Conservation (phyloP, 768 basidiomycete genomes). For the Tricholoma flavovirens region DNA sequence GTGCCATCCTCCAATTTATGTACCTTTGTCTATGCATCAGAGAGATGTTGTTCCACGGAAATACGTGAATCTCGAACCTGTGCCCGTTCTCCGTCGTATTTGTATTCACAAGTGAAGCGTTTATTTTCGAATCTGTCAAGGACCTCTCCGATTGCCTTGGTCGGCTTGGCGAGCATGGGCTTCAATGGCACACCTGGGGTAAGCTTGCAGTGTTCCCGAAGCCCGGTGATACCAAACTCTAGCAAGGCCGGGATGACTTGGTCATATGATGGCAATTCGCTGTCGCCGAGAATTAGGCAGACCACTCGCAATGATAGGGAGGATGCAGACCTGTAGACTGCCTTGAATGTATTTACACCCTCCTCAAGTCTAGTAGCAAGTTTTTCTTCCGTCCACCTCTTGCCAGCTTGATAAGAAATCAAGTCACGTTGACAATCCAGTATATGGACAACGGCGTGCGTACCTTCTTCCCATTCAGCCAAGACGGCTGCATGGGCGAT, state of each 20-base stretch:
- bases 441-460: not conserved
- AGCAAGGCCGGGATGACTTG: conserved; percentile 87
- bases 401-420: conserved; percentile 42
- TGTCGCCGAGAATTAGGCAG: conserved; percentile 22
- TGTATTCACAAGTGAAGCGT: conserved; percentile 97
- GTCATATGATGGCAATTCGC: conserved; percentile 92
- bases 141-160: conserved; percentile 97
- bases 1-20: conserved; percentile 79
- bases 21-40: conserved; percentile 41
- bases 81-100: conserved; percentile 97
- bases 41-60: not conserved
- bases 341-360: conserved; percentile 72
- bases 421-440: conserved; percentile 3
- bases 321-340: conserved; percentile 77
- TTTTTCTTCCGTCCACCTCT: conserved; percentile 72
- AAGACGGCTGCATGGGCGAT: conserved; percentile 87
- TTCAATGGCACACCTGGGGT: conserved; percentile 96
- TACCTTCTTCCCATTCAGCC: conserved; percentile 59
- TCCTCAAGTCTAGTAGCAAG: conserved; percentile 70
- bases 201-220: conserved; percentile 77
- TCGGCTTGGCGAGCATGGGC: conserved; percentile 98
- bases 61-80: conserved; percentile 45
- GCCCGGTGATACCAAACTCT: conserved; percentile 62
- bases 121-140: conserved; percentile 95
- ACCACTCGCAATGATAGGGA: conserved; percentile 2